Evolutionary conservation across 768 basidiomycete genomes (phyloP).

Genomic region (Tricholoma sp.): DNA sequence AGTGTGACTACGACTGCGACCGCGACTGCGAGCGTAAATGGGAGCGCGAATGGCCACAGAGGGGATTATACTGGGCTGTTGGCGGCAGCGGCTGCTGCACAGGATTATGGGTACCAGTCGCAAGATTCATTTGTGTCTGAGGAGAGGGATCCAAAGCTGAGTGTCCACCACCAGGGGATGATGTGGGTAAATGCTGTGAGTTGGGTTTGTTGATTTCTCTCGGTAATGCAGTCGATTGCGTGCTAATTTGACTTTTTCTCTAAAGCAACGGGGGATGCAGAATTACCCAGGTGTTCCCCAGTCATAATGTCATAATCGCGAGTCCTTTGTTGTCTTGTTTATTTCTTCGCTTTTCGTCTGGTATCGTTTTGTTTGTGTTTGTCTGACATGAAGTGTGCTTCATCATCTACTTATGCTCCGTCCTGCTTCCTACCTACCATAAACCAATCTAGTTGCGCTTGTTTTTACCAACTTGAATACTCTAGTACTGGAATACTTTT

Average conservation of each 20-base stretch:
- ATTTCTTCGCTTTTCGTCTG: not conserved
- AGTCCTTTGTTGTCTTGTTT: not conserved
- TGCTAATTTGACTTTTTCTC: not conserved
- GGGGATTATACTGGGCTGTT: conserved; percentile 52
- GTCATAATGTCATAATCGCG: not conserved
- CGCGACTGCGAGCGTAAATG: not conserved
- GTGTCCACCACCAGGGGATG: conserved; percentile 22
- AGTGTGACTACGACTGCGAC: not conserved
- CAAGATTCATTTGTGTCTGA: conserved; percentile 66
- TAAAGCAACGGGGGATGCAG: conserved; percentile 8
- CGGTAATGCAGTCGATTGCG: not conserved
- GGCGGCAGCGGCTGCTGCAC: conserved; percentile 53
- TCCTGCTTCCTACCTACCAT: not conserved
- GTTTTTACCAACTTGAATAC: too few species aligned
- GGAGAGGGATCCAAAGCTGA: conserved; percentile 45
- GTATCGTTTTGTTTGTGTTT: not conserved
- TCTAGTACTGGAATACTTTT: not conserved
- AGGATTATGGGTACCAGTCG: conserved; percentile 49
- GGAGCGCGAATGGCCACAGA: conserved; percentile 9
- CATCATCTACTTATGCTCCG: not conserved
- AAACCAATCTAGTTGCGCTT: too few species aligned
- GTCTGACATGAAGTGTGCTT: not conserved
- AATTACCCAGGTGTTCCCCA: conserved; percentile 10
- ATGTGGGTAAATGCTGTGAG: conserved; percentile 42
- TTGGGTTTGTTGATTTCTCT: conserved; percentile 4